phyloP scores from a whole-genome alignment of 208 protist species.

The Leishmania gerbilli region DNA sequence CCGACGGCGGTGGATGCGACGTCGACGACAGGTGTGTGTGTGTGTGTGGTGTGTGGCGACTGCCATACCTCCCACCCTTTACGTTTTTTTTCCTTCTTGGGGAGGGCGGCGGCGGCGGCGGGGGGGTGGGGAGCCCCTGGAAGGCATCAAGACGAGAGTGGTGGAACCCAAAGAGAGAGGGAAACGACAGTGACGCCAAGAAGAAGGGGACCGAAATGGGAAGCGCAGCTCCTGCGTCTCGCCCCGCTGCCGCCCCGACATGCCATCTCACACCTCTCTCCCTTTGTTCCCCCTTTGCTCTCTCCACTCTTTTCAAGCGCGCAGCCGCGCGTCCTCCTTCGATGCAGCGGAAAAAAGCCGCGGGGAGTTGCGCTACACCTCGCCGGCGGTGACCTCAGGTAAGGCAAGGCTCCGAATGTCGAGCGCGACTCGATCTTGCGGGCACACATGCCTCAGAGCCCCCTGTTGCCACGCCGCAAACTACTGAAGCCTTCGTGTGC shows the following conservation, averaged over 20 bases:
- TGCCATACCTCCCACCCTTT: background rate
- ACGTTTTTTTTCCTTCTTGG: background rate
- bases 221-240: too few species aligned
- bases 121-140: too few species aligned
- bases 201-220: background rate
- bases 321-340: background rate
- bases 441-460: background rate
- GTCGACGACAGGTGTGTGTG: background rate
- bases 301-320: background rate
- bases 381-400: too few species aligned
- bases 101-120: too few species aligned
- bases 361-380: background rate
- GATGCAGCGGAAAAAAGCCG: background rate
- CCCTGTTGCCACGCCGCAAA: background rate
- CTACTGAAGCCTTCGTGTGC: too few species aligned
- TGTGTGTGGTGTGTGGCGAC: too few species aligned
- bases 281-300: background rate
- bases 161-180: background rate
- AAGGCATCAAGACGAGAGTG: background rate
- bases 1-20: background rate
- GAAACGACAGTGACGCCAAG: background rate
- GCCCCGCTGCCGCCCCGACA: too few species aligned
- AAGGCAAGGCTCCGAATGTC: background rate
- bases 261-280: too few species aligned
- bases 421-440: background rate